Evolutionary conservation across 2,329 filamentous ascomycete genomes (phyloP), one percentile per base, ranked within the genome.

Genomic region (Pseudogymnoascus sp.): DNA sequence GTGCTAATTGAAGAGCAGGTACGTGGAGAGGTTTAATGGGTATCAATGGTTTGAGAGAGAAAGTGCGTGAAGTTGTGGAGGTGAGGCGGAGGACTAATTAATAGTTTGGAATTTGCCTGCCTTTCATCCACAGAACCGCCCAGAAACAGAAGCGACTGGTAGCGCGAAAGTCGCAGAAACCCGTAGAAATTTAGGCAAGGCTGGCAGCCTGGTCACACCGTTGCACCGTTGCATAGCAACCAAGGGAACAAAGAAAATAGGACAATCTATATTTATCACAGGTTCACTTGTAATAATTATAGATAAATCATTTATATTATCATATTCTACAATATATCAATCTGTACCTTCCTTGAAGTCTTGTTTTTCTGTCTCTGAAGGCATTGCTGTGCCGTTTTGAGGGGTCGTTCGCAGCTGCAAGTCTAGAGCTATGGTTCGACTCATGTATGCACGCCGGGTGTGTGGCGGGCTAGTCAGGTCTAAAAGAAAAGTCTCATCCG

Each of bases 161-260:
- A 59, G 57, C 57, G 57, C 57, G 57, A 59, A 59, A 59, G 57
- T 59, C 57, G 13, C 57, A 59, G 57, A 59, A 59, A 59, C 57
- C 57, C 57, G 21, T 59, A 40, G 57, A 59, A 59, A 59, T 59
- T 37, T 37, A 59, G 57, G 57, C 57, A 59, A 59, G 57, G 57
- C 57, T 47, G 41, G 17, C 17, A 59, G 57, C 33, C 33, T 40
- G 33, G 57, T 40, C 33, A 39, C 57, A 11, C 21, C 21, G 21
- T 21, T 21, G 21, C 36, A 59, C 57, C 57, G 57, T 39, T 37
- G 57, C 57, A 59, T 54, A 54, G 47, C 47, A 54, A 54, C 47
- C 47, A 54, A 11, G 11, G 8, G 29, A 54, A 54, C 47, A 54
- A 54, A 54, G 47, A 54, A 54, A 21, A n/a, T 21, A 21, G 21